Evolutionary conservation across 352 stramenopile species (phyloP), one percentile per base, ranked within the genome.

Genomic region (Phytopythium sindhum): DNA sequence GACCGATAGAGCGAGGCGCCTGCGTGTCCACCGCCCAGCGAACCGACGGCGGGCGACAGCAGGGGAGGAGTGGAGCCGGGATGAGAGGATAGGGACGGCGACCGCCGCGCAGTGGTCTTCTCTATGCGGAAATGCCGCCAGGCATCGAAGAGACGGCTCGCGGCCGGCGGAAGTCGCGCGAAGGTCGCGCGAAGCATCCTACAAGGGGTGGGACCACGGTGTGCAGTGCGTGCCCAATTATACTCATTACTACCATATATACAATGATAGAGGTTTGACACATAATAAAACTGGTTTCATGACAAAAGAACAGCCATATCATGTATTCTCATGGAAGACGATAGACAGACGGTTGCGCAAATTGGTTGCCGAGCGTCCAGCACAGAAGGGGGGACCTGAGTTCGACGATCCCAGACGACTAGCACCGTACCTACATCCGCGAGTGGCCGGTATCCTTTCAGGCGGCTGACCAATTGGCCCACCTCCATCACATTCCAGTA

Each of bases 171-270:
- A 33, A 23, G 54, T 60, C 9, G 35, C 35, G 35, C 23, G 51
- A 57, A 57, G 51, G 54, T 60, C n/a, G 54, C 54, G 21, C n/a
- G 24, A 37, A 39, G 4, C 24, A 60, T 37, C 35, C 54, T 9
- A 21, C 42, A 50, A 15, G 33, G 14, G 7, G 33, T 39, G 33
- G 33, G 33, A 11, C 42, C 21, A 23, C 0, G 4, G 42, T 7
- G 8, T 6, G 23, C 19, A 50, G n/a, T n/a, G n/a, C n/a, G n/a
- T n/a, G n/a, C n/a, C n/a, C n/a, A n/a, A n/a, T n/a, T n/a, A 47
- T 17, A 24, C 0, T 21, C 19, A 24, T 1, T 23, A 47, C 23
- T 15, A 6, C n/a, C n/a, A n/a, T n/a, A n/a, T n/a, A n/a, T n/a
- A 17, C 0, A 9, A n/a, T 45, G 14, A 5, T 45, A n/a, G 17